Conservation (phyloP, 441 rosid genomes). For the Dalechampia spathulata region DNA sequence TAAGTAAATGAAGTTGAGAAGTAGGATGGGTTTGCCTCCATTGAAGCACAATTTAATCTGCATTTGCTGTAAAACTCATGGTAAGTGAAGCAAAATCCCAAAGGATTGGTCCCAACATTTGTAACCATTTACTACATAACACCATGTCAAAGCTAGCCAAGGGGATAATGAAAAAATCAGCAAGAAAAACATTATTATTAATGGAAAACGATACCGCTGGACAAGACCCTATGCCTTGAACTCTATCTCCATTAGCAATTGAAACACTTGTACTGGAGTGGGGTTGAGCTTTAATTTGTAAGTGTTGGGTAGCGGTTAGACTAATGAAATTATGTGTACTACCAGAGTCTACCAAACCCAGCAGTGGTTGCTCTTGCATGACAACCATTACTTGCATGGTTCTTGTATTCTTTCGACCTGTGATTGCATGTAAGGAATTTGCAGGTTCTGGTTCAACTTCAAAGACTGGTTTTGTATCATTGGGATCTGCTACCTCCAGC, state of each 20-base stretch:
- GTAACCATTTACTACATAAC: background rate
- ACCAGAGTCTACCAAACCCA: background rate
- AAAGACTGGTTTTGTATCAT: background rate
- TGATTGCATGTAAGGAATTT: background rate
- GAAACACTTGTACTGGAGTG: no score
- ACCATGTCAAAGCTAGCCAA: background rate
- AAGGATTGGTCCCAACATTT: background rate
- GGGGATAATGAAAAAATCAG: background rate
- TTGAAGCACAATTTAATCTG: accelerated
- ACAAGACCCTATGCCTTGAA: background rate
- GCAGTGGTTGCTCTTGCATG: background rate
- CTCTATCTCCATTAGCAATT: background rate
- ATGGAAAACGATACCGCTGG: background rate
- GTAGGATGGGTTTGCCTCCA: background rate
- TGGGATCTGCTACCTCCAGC: background rate
- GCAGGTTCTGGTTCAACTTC: background rate
- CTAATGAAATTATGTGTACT: background rate
- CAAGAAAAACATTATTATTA: no score
- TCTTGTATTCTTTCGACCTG: background rate
- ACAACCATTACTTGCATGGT: background rate
- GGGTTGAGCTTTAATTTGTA: no score
- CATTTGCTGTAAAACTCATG: background rate
- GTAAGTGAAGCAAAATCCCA: background rate
- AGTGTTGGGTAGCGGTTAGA: background rate
- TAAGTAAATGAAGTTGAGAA: no score